phyloP scores from a whole-genome alignment of 1,139 yeast genomes.

The Wickerhamomyces sp. region DNA sequence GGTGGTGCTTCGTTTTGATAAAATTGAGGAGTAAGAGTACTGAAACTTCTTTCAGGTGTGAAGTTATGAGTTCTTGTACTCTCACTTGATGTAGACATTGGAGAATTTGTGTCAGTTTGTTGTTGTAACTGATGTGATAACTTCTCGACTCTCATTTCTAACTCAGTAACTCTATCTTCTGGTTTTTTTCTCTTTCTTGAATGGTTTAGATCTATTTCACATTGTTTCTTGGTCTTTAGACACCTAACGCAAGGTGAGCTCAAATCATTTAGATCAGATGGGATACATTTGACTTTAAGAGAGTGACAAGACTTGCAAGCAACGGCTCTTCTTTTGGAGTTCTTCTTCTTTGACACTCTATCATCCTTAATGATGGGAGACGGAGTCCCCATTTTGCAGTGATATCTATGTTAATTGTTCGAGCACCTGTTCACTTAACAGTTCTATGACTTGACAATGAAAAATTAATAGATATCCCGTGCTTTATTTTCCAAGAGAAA shows the following conservation, averaged over 20 bases:
- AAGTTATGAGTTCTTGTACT: conserved; percentile 1
- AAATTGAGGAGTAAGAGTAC: not conserved
- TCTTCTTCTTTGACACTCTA: not conserved
- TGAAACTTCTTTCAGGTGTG: not conserved
- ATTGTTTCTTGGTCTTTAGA: conserved; percentile 51
- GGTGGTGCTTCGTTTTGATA: not conserved
- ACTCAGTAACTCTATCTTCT: conserved; percentile 33
- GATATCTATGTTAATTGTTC: too few relatives aligned
- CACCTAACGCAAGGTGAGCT: conserved; percentile 68
- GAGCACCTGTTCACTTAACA: too few relatives aligned
- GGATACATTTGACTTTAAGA: conserved; percentile 77
- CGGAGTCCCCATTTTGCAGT: too few relatives aligned
- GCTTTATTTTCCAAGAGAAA: too few relatives aligned
- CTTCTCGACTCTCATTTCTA: conserved; percentile 30
- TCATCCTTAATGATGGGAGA: too few relatives aligned
- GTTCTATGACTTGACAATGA: too few relatives aligned
- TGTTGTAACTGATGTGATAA: conserved; percentile 21
- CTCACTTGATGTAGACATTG: conserved; percentile 8
- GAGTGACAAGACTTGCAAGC: conserved; percentile 84
- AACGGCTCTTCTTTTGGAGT: conserved; percentile 34
- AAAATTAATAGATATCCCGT: too few relatives aligned
- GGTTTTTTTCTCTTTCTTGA: conserved; percentile 49
- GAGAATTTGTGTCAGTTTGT: conserved; percentile 5
- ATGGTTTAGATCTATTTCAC: conserved; percentile 65
- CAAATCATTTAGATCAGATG: conserved; percentile 48